Conservation (phyloP, 1,284 basidiomycete species). For the Prillingera fragicola region DNA sequence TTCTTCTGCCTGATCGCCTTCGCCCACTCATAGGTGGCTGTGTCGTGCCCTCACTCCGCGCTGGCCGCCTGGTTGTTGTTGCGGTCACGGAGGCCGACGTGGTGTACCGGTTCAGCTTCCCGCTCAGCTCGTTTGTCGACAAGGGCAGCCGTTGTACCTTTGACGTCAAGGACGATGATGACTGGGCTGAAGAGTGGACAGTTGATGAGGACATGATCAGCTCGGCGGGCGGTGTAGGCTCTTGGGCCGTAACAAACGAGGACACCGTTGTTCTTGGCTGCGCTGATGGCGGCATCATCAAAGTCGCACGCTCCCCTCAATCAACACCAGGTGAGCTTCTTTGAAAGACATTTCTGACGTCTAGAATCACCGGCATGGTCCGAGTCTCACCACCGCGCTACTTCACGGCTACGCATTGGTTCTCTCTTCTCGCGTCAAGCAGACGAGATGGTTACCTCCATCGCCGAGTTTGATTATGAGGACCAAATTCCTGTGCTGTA, state of each 20-base stretch:
- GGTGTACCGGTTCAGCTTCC: constrained; percentile 69
- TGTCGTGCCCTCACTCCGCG: constrained; percentile 56
- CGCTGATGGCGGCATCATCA: constrained; percentile 64
- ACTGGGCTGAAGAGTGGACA: constrained; percentile 41
- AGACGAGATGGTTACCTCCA: constrained; percentile 37
- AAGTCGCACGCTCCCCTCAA: constrained; percentile 53
- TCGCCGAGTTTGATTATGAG: constrained; percentile 24
- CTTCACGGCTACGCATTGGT: constrained; percentile 32
- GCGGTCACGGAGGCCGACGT: constrained; percentile 64
- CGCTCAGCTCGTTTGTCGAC: constrained; percentile 36
- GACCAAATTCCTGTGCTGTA: constrained; percentile 63
- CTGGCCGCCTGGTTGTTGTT: constrained; percentile 63
- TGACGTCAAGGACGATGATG: constrained; percentile 18
- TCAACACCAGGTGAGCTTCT: constrained; percentile 27
- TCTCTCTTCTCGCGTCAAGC: constrained; percentile 34
- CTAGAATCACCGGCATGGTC: constrained; percentile 27
- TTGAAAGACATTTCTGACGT: constrained; percentile 3
- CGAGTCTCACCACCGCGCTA: constrained; percentile 32
- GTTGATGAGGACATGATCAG: constrained; percentile 30
- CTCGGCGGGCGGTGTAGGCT: constrained; percentile 39
- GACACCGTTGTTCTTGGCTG: constrained; percentile 64
- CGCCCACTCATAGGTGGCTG: constrained; percentile 50
- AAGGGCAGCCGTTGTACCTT: constrained; percentile 28
- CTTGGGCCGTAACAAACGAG: constrained; percentile 63
- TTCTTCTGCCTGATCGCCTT: constrained; percentile 70